A percentile compares a stretch with the other conserved stretches of the same genome.
phyloP scores from a whole-genome alignment of 2,329 filamentous ascomycete genomes.

The Calonectria hawksworthii region DNA sequence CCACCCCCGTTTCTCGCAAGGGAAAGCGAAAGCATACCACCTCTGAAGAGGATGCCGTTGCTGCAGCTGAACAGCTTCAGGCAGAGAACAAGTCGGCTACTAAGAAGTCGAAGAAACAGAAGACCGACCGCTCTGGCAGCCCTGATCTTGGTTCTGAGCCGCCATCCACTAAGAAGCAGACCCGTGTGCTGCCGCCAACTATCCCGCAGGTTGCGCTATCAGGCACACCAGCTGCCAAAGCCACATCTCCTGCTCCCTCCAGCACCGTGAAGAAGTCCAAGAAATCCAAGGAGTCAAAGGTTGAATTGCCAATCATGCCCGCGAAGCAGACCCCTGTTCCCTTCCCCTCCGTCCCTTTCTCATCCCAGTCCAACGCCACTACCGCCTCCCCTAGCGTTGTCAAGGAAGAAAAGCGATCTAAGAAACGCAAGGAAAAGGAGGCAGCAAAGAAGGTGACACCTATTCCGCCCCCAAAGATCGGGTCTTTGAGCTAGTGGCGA shows the following conservation, averaged over 20 bases:
- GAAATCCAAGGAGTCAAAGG: slow-evolving; percentile 44
- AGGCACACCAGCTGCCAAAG: slow-evolving; percentile 38
- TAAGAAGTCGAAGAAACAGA: slow-evolving; percentile 60
- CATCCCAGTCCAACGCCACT: slow-evolving; percentile 45
- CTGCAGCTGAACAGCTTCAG: slow-evolving; percentile 52
- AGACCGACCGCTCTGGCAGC: slow-evolving; percentile 50
- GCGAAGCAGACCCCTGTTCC: slow-evolving; percentile 49
- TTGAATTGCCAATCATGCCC: slow-evolving; percentile 30
- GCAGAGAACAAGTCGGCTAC: slow-evolving; percentile 51
- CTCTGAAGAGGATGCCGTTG: slow-evolving; percentile 55
- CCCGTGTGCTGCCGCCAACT: slow-evolving; percentile 50
- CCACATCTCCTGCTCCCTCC: neutral
- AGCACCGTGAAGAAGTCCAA: slow-evolving; percentile 34
- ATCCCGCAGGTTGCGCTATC: slow-evolving; percentile 47
- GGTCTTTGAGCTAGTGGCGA: slow-evolving; percentile 38
- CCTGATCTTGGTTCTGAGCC: slow-evolving; percentile 52
- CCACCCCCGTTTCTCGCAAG: slow-evolving; percentile 47
- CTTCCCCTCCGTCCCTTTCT: slow-evolving; percentile 53
- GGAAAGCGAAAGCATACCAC: slow-evolving; percentile 54
- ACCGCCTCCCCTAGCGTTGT: slow-evolving; percentile 38
- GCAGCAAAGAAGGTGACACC: slow-evolving; percentile 44
- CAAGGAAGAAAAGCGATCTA: slow-evolving; percentile 48
- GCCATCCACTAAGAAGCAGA: slow-evolving; percentile 49
- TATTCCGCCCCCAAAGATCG: slow-evolving; percentile 42
- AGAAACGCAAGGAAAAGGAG: slow-evolving; percentile 49